Evolutionary conservation across 208 protist genomes (phyloP).

Genomic region (Paratrypanosoma confusum): DNA sequence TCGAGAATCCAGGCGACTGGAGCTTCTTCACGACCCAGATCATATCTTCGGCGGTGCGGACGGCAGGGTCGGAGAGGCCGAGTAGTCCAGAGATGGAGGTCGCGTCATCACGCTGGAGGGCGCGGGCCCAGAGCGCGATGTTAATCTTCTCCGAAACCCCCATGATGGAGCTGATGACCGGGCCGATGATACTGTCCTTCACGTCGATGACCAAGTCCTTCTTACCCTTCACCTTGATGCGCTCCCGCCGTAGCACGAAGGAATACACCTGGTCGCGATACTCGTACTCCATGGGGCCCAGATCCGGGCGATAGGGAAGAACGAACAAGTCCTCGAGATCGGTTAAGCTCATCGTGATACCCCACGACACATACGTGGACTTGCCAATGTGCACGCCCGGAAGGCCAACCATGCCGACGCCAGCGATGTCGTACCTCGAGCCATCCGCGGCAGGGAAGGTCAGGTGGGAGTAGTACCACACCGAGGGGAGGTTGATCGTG

Average conservation of each 20-base stretch:
- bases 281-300: constrained; percentile 24
- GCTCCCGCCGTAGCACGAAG: constrained; percentile 26
- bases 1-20: constrained; percentile 40
- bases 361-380: constrained; percentile 46
- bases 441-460: constrained; percentile 24
- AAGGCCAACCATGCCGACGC: constrained; percentile 30
- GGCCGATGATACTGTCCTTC: constrained; percentile 35
- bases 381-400: constrained; percentile 43
- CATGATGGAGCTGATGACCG: constrained; percentile 28
- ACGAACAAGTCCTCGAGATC: constrained; percentile 55
- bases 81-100: constrained; percentile 24
- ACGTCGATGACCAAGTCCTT: constrained; percentile 34
- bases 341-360: constrained; percentile 56
- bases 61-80: constrained; percentile 17
- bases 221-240: constrained; percentile 33
- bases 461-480: constrained; percentile 49
- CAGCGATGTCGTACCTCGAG: constrained; percentile 24
- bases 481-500: constrained; percentile 32
- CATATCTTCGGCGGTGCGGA: constrained; percentile 29
- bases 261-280: constrained; percentile 18
- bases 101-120: constrained; percentile 27
- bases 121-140: constrained; percentile 25
- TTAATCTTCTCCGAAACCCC: constrained; percentile 14
- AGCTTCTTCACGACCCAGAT: constrained; percentile 27
- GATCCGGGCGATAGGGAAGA: constrained; percentile 14